Percentiles rank a stretch among this genome's conserved stretches.
These are phyloP conservation scores for Rhodotorula sp. DNA, from an alignment of 1,284 basidiomycete genomes.

Conservation along the genomic window DNA sequence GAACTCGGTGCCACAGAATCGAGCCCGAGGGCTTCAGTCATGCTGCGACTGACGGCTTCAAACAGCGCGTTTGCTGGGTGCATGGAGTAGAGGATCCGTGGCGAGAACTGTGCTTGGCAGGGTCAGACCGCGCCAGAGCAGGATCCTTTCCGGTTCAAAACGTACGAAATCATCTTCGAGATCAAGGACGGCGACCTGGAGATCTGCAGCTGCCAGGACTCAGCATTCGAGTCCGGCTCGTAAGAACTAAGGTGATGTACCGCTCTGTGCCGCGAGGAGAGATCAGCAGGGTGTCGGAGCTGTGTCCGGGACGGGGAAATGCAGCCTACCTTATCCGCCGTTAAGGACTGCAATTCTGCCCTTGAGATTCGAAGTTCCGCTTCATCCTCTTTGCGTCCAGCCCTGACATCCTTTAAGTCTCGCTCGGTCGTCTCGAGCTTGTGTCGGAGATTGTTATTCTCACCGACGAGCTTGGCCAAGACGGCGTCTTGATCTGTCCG, in stretches of 20 bases:
- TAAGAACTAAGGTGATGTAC: too few species aligned
- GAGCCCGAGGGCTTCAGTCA: not conserved
- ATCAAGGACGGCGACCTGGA: conserved; percentile 24
- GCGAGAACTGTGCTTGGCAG: conserved; percentile 4
- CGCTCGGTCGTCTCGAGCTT: not conserved
- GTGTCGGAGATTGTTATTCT: conserved; percentile 9
- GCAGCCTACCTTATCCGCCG: not conserved
- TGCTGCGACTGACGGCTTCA: not conserved
- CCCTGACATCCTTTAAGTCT: conserved; percentile 16
- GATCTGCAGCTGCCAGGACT: not conserved
- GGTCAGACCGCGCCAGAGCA: too few species aligned
- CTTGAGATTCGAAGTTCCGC: not conserved
- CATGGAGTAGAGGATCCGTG: not conserved
- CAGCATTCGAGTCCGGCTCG: not conserved
- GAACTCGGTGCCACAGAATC: not conserved
- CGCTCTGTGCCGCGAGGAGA: too few species aligned
- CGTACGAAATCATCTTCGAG: conserved; percentile 18
- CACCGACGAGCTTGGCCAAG: conserved; percentile 7
- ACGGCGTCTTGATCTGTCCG: not conserved
- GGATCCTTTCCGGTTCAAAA: too few species aligned
- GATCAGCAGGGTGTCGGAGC: not conserved
- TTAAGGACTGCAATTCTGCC: not conserved
- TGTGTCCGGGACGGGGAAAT: too few species aligned
- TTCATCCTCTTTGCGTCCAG: conserved; percentile 19
- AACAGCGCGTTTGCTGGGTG: not conserved